Evolutionary conservation across 1,139 yeast genomes (phyloP).

Genomic region (Geotrichum fermentans): DNA sequence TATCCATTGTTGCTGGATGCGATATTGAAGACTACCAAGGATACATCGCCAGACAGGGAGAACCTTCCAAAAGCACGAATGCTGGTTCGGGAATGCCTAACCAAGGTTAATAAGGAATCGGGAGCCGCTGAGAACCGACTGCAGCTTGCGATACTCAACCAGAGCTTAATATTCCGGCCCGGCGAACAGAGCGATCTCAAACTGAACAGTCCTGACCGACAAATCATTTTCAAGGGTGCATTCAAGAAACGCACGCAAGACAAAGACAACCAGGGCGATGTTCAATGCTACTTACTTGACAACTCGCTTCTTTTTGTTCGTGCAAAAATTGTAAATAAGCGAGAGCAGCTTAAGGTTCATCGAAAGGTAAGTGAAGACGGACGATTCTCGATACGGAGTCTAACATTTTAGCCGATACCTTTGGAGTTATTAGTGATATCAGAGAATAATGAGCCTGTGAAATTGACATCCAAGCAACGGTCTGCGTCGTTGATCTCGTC

Average conservation of each 20-base stretch:
- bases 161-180: slow-evolving; percentile 61
- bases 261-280: slow-evolving; percentile 66
- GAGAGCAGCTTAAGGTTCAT: slow-evolving; percentile 87
- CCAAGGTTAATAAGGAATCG: slow-evolving; percentile 78
- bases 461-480: slow-evolving; percentile 33
- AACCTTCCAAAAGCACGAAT: slow-evolving; percentile 69
- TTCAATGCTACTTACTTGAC: slow-evolving; percentile 77
- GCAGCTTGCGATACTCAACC: slow-evolving; percentile 79
- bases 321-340: slow-evolving; percentile 78
- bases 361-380: slow-evolving; percentile 41
- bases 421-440: slow-evolving; percentile 74
- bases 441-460: slow-evolving; percentile 57
- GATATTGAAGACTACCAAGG: slow-evolving; percentile 73
- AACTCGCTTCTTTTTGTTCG: slow-evolving; percentile 82
- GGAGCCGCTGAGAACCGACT: slow-evolving; percentile 94
- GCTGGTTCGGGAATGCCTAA: slow-evolving; percentile 68
- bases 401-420: slow-evolving; percentile 59
- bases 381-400: not conserved
- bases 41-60: slow-evolving; percentile 70
- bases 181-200: slow-evolving; percentile 89
- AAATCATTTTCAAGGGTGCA: slow-evolving; percentile 72
- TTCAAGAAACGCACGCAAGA: slow-evolving; percentile 73
- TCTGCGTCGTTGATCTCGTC: slow-evolving; percentile 43
- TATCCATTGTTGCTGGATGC: slow-evolving; percentile 83
- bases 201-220: slow-evolving; percentile 72